Conservation (phyloP, 805 yeast genomes). For the Kuraishia molischiana region DNA sequence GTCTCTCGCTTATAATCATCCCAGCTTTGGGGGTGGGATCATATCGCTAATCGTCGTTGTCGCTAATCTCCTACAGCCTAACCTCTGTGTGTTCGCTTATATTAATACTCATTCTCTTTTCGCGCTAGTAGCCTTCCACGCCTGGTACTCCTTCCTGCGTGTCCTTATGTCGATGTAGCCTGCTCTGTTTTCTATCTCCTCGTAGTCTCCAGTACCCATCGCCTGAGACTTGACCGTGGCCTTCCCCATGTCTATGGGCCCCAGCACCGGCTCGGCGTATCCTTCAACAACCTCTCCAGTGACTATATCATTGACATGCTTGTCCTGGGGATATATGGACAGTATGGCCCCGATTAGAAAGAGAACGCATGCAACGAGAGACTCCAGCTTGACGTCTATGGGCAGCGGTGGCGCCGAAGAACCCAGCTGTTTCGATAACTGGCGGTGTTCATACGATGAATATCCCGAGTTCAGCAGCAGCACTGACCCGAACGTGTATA, state of each 20-base stretch:
- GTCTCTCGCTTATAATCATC: no score
- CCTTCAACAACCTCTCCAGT: slow-evolving; percentile 20
- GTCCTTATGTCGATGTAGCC: slow-evolving; percentile 38
- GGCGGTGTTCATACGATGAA: slow-evolving; percentile 43
- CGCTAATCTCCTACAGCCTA: background rate
- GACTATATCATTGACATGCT: slow-evolving; percentile 11
- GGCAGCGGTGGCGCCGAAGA: slow-evolving; percentile 20
- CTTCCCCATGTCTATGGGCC: slow-evolving; percentile 36
- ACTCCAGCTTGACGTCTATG: slow-evolving; percentile 40
- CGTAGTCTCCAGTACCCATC: slow-evolving; percentile 37
- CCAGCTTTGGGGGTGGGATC: no score
- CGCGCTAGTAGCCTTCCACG: slow-evolving; percentile 22
- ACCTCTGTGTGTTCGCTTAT: background rate
- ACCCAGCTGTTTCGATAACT: slow-evolving; percentile 18
- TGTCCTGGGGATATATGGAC: slow-evolving; percentile 16
- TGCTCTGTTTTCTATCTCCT: slow-evolving; percentile 36
- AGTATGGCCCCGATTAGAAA: slow-evolving; percentile 28
- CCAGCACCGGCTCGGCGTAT: slow-evolving; percentile 20
- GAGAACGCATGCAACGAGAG: slow-evolving; percentile 34
- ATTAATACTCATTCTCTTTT: background rate
- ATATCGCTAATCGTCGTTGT: no score
- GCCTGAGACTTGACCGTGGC: slow-evolving; percentile 38
- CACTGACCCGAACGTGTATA: slow-evolving; percentile 7
- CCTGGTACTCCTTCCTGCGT: slow-evolving; percentile 33
- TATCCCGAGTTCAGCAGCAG: slow-evolving; percentile 39